Evolutionary conservation across 345 rosid species (phyloP).

Genomic region (Brassica rapa): DNA sequence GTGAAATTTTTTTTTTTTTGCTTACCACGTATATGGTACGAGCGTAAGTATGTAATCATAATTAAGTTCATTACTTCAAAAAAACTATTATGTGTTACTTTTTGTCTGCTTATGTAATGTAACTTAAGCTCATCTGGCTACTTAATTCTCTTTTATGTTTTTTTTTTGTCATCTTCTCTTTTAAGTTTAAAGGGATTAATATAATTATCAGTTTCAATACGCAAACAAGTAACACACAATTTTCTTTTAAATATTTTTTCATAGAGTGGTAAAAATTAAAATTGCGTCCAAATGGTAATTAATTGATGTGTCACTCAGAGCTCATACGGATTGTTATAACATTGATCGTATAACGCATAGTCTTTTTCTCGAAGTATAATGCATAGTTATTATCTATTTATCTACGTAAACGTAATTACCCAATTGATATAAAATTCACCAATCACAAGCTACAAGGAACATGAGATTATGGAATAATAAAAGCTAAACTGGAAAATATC

Average conservation of each 20-base stretch:
- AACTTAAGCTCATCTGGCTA: not conserved
- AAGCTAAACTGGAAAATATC: not conserved
- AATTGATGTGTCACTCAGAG: not conserved
- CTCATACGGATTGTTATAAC: not conserved
- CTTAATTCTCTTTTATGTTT: not conserved
- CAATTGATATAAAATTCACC: not conserved
- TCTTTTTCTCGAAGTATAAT: not conserved
- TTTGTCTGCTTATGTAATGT: not conserved
- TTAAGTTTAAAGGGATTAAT: not conserved
- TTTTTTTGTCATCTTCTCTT: too few species aligned
- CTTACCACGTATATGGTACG: not conserved
- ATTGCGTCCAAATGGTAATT: not conserved
- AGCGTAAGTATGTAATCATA: conserved; percentile 10
- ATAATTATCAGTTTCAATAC: not conserved
- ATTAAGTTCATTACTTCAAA: not conserved
- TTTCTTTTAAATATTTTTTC: not conserved
- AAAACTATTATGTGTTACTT: not conserved
- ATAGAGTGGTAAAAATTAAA: not conserved
- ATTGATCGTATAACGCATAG: too few species aligned
- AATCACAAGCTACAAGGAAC: not conserved
- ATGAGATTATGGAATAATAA: not conserved
- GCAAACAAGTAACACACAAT: not conserved
- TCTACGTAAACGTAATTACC: not conserved
- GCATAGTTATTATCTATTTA: not conserved
- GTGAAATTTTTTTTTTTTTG: conserved; percentile 43